phyloP scores from a whole-genome alignment of 2,329 filamentous ascomycete genomes.

The Teratosphaeria nubilosa region DNA sequence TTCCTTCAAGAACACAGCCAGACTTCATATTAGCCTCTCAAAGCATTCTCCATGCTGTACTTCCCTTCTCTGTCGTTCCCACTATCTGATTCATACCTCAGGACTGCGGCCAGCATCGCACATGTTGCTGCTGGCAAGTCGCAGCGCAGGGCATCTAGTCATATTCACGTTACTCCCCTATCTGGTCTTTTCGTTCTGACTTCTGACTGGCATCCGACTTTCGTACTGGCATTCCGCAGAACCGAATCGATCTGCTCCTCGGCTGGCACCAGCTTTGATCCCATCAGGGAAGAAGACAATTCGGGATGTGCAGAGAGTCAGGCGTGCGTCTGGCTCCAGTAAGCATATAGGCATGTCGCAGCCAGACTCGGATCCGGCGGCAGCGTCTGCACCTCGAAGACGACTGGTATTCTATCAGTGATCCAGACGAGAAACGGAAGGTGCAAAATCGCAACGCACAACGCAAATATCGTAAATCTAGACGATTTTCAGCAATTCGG shows the following conservation, averaged over 20 bases:
- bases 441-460: slow-evolving; percentile 71
- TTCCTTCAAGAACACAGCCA: background rate
- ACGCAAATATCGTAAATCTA: slow-evolving; percentile 59
- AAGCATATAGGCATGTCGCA: slow-evolving; percentile 15
- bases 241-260: background rate
- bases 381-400: slow-evolving; percentile 28
- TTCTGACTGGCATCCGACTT: background rate
- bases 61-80: background rate
- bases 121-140: background rate
- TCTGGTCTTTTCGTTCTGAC: background rate
- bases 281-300: background rate
- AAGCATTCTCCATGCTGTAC: background rate
- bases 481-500: background rate
- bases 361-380: slow-evolving; percentile 8
- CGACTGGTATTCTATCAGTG: slow-evolving; percentile 60
- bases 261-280: background rate
- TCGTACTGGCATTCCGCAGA: background rate
- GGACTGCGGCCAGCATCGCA: background rate
- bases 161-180: background rate
- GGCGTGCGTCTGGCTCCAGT: slow-evolving; percentile 1
- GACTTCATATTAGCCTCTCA: background rate
- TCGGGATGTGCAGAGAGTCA: background rate
- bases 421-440: slow-evolving; percentile 60
- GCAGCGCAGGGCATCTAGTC: background rate
- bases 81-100: background rate